These are phyloP conservation scores for Penicillium sp. DNA, from an alignment of 2,329 filamentous ascomycete genomes.

Conservation along the genomic window DNA sequence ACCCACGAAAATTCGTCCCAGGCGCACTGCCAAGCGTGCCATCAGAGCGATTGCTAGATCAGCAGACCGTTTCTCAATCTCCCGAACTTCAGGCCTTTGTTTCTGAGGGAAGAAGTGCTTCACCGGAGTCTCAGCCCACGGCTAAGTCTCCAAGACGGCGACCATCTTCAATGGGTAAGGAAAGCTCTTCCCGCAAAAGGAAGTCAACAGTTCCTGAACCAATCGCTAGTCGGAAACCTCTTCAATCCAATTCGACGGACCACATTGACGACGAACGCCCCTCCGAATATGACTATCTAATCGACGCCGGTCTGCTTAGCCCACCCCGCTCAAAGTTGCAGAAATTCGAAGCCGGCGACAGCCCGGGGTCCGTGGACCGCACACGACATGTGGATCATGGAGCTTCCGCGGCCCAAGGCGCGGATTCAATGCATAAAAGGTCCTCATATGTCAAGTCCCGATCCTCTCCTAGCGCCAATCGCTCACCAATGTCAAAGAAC, in stretches of 20 bases:
- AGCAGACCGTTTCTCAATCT: conserved; percentile 24
- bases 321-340: conserved; percentile 30
- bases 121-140: conserved; percentile 7
- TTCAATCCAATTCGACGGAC: conserved; percentile 19
- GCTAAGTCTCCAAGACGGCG: conserved; percentile 17
- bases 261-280: conserved; percentile 9
- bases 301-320: conserved; percentile 17
- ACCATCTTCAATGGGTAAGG: conserved; percentile 24
- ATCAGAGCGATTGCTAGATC: conserved; percentile 46
- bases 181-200: conserved; percentile 36
- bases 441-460: conserved; percentile 19
- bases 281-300: conserved; percentile 13
- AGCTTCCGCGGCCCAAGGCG: conserved; percentile 5
- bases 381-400: conserved; percentile 19
- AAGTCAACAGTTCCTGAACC: conserved; percentile 35
- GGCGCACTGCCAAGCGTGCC: conserved; percentile 46
- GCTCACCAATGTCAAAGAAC: conserved; percentile 23
- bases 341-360: conserved; percentile 32
- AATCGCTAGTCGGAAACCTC: conserved; percentile 23
- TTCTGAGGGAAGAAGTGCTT: conserved; percentile 13
- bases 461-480: conserved; percentile 17
- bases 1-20: conserved; percentile 41
- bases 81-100: conserved; percentile 11
- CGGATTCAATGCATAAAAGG: conserved; percentile 16
- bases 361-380: conserved; percentile 35